Conservation (phyloP, 768 basidiomycete species). For the Termitomyces sp. region DNA sequence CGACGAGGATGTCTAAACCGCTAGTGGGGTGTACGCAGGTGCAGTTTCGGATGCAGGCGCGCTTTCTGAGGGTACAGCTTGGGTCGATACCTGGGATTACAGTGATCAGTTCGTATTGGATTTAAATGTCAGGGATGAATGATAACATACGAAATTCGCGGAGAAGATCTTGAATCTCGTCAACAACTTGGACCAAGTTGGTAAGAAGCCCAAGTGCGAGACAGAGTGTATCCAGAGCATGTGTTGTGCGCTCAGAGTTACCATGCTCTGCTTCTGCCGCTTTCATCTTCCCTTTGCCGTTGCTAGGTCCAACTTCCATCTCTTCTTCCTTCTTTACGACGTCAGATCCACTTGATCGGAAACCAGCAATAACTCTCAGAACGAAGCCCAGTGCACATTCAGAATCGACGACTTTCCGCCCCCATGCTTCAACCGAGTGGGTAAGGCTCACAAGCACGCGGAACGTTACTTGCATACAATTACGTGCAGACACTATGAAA, state of each 20-base stretch:
- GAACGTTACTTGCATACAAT: constrained; percentile 52
- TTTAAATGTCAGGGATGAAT: neutral
- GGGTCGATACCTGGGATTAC: constrained; percentile 41
- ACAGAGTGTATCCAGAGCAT: constrained; percentile 65
- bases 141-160: constrained; percentile 43
- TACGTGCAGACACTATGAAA: constrained; percentile 19
- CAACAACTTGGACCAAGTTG: constrained; percentile 64
- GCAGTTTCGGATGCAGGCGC: constrained; percentile 48
- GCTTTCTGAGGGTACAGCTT: constrained; percentile 41
- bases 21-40: constrained; percentile 38
- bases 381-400: constrained; percentile 41
- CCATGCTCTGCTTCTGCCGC: constrained; percentile 13
- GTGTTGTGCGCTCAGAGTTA: constrained; percentile 19
- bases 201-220: constrained; percentile 72
- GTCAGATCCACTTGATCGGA: constrained; percentile 5
- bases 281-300: constrained; percentile 10
- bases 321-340: constrained; percentile 9
- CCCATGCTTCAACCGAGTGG: constrained; percentile 58
- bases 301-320: neutral
- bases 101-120: neutral
- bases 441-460: constrained; percentile 71
- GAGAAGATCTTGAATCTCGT: constrained; percentile 39
- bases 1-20: constrained; percentile 46
- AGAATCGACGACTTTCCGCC: constrained; percentile 41
- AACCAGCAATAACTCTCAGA: constrained; percentile 35